Percentiles rank a stretch among this genome's conserved stretches.
Evolutionary conservation across 2,329 filamentous ascomycete genomes (phyloP).

Genomic region (Delphinella strobiligena): DNA sequence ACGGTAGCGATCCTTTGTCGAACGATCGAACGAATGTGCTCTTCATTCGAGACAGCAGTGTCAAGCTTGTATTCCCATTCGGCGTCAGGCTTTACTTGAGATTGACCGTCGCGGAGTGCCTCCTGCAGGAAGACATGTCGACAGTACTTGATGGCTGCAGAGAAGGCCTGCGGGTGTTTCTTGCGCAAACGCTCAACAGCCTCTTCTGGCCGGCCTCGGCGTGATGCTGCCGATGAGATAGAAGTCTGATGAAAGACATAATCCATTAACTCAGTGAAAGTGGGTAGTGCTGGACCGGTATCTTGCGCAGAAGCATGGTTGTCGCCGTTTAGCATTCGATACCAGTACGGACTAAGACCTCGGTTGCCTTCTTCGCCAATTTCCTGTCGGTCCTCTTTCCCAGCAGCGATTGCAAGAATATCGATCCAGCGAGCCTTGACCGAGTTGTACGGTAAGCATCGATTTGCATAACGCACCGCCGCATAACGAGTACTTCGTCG

Average conservation of each 20-base stretch:
- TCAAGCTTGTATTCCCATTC: conserved; percentile 80
- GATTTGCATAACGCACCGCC: conserved; percentile 78
- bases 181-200: conserved; percentile 6
- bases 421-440: conserved; percentile 77
- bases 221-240: neutral
- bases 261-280: conserved; percentile 31
- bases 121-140: conserved; percentile 48
- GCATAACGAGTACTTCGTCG: conserved; percentile 64
- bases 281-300: conserved; percentile 25
- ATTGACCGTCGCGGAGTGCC: conserved; percentile 36
- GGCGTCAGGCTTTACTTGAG: conserved; percentile 48
- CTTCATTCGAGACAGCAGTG: conserved; percentile 57
- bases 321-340: conserved; percentile 45
- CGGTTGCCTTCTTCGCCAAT: conserved; percentile 81
- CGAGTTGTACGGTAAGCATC: conserved; percentile 70
- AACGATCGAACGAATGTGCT: conserved; percentile 49
- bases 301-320: conserved; percentile 14
- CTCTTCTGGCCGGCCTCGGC: neutral
- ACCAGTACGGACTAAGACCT: conserved; percentile 72
- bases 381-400: conserved; percentile 59
- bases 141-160: conserved; percentile 58
- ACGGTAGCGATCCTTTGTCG: conserved; percentile 37
- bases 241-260: conserved; percentile 8
- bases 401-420: conserved; percentile 63
- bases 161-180: conserved; percentile 41